phyloP scores from a whole-genome alignment of 1,284 basidiomycete species.

The Ceratorhiza oryzae-sativae region DNA sequence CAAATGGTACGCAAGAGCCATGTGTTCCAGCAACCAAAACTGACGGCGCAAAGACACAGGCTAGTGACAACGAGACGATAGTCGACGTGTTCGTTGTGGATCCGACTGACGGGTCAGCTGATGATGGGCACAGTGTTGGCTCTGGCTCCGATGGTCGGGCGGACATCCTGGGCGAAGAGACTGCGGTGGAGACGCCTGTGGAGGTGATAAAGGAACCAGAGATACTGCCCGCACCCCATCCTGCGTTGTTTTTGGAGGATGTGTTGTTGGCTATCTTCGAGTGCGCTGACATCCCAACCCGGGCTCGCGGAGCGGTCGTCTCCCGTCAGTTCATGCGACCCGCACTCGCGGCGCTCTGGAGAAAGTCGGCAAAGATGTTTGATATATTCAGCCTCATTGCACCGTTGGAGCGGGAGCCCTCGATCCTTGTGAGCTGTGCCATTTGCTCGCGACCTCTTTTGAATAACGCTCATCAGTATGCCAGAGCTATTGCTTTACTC shows the following conservation, averaged over 20 bases:
- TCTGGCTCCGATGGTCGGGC: conserved; percentile 20
- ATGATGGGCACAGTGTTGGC: conserved; percentile 26
- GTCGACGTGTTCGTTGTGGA: conserved; percentile 32
- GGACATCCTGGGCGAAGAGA: not conserved
- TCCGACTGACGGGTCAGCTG: conserved; percentile 25
- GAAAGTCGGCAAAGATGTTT: conserved; percentile 29
- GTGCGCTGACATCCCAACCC: conserved; percentile 22
- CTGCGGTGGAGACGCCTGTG: not conserved
- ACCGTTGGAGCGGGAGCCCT: conserved; percentile 32
- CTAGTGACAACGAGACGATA: conserved; percentile 32
- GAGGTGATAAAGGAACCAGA: conserved; percentile 2
- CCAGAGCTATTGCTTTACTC: conserved; percentile 33
- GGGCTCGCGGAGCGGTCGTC: conserved; percentile 19
- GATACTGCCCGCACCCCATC: conserved; percentile 17
- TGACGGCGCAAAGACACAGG: not conserved
- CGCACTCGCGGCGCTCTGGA: conserved; percentile 25
- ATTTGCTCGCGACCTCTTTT: not conserved
- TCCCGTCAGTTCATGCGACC: conserved; percentile 33
- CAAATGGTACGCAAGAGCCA: conserved; percentile 10
- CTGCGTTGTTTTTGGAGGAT: conserved; percentile 30
- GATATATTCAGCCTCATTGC: conserved; percentile 32
- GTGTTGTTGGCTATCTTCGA: conserved; percentile 31
- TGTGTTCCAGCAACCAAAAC: not conserved
- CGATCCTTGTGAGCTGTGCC: conserved; percentile 33
- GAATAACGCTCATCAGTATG: conserved; percentile 5